Conservation (phyloP, 208 protist genomes). For the Leishmania guyanensis region DNA sequence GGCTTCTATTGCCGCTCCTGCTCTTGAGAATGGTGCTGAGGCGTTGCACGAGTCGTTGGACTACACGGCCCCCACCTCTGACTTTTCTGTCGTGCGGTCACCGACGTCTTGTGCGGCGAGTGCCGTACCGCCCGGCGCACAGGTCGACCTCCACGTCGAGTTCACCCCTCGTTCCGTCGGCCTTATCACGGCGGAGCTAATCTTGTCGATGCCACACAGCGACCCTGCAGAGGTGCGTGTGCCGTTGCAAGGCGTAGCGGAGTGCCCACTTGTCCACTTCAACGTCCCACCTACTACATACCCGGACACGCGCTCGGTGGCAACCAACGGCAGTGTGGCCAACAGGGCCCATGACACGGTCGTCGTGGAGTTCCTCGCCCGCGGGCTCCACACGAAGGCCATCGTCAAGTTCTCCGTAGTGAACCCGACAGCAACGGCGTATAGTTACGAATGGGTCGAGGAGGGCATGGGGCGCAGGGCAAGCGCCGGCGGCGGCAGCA, state of each 20-base stretch:
- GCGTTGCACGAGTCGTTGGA: background rate
- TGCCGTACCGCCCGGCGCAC: constrained; percentile 46
- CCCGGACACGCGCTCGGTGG: constrained; percentile 79
- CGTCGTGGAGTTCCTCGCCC: constrained; percentile 93
- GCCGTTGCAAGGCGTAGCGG: constrained; percentile 72
- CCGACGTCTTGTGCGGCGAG: constrained; percentile 31
- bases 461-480: constrained; percentile 17
- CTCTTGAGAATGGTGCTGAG: constrained; percentile 2
- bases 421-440: constrained; percentile 93
- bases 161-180: constrained; percentile 88
- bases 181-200: constrained; percentile 42
- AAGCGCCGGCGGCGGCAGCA: background rate
- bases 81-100: constrained; percentile 12
- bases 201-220: constrained; percentile 69
- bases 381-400: constrained; percentile 91
- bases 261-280: constrained; percentile 97
- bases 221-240: constrained; percentile 43
- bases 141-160: constrained; percentile 66
- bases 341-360: constrained; percentile 42
- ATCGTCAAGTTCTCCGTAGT: constrained; percentile 93
- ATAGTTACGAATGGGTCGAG: constrained; percentile 95
- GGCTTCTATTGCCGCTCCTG: background rate
- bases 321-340: constrained; percentile 48
- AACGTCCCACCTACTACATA: constrained; percentile 72
- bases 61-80: background rate